Conservation (phyloP, 352 stramenopile species). For the Phytophthora boehmeriae region DNA sequence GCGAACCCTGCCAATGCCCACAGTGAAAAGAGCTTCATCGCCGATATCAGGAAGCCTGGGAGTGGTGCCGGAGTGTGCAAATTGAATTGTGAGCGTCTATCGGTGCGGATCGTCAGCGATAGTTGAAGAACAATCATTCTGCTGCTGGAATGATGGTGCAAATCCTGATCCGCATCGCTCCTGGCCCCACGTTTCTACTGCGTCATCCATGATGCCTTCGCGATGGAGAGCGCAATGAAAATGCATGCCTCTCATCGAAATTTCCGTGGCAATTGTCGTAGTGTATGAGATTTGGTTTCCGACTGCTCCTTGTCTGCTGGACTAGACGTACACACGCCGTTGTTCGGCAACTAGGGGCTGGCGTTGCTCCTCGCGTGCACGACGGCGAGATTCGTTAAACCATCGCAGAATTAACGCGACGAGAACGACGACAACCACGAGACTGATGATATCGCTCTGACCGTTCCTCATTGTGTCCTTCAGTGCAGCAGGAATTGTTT, state of each 20-base stretch:
- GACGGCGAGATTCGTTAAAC: conserved; percentile 33
- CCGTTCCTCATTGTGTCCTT: conserved; percentile 7
- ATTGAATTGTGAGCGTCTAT: conserved; percentile 25
- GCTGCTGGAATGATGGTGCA: too few relatives aligned
- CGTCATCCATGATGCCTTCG: background rate
- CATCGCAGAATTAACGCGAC: conserved; percentile 24
- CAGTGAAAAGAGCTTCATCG: conserved; percentile 17
- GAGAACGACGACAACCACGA: conserved; percentile 20
- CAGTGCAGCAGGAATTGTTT: conserved; percentile 3
- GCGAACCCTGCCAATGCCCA: conserved; percentile 8
- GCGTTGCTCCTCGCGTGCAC: conserved; percentile 20
- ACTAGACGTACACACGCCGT: conserved; percentile 19
- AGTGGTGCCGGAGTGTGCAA: conserved; percentile 6
- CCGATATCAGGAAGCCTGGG: background rate
- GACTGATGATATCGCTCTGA: conserved; percentile 14
- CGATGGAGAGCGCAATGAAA: too few relatives aligned
- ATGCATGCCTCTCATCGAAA: too few relatives aligned
- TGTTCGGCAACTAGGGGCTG: conserved; percentile 18
- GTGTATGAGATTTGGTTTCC: too few relatives aligned
- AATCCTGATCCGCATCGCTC: background rate
- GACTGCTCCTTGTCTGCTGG: conserved; percentile 4
- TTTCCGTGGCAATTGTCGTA: too few relatives aligned
- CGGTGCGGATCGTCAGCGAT: conserved; percentile 18
- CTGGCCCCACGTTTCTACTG: conserved; percentile 11
- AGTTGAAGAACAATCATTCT: conserved; percentile 28